phyloP scores from a whole-genome alignment of 1,284 basidiomycete genomes.

The Paramarasmius palmivorus region DNA sequence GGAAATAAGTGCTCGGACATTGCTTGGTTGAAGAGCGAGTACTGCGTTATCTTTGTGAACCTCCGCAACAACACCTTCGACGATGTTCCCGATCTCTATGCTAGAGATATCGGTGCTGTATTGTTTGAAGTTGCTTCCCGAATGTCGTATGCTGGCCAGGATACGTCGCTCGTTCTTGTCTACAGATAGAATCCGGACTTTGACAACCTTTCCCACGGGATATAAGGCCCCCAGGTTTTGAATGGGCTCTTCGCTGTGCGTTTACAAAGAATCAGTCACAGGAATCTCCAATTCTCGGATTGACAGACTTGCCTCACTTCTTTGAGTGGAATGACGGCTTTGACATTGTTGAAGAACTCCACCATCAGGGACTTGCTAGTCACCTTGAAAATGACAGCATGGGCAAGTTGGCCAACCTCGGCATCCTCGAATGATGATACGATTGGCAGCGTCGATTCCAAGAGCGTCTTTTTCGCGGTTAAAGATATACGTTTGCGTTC shows the following conservation, averaged over 20 bases:
- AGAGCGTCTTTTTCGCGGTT: slow-evolving; percentile 90
- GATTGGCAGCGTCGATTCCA: slow-evolving; percentile 80
- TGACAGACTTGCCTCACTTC: slow-evolving; percentile 71
- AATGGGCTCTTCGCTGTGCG: slow-evolving; percentile 60
- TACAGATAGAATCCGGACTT: slow-evolving; percentile 82
- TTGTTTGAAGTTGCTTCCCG: slow-evolving; percentile 54
- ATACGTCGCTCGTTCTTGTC: slow-evolving; percentile 68
- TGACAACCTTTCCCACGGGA: slow-evolving; percentile 81
- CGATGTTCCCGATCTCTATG: slow-evolving; percentile 76
- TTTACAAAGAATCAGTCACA: slow-evolving; percentile 8
- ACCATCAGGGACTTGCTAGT: slow-evolving; percentile 80
- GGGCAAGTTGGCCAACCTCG: slow-evolving; percentile 71
- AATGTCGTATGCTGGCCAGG: slow-evolving; percentile 87
- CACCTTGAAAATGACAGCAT: slow-evolving; percentile 84
- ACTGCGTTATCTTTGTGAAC: slow-evolving; percentile 86
- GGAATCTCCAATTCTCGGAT: no score
- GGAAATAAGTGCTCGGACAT: slow-evolving; percentile 82
- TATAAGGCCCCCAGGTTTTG: slow-evolving; percentile 71
- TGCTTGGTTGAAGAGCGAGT: slow-evolving; percentile 69
- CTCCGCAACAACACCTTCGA: slow-evolving; percentile 71
- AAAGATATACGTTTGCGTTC: slow-evolving; percentile 82
- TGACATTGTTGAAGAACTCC: slow-evolving; percentile 90
- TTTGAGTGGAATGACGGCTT: slow-evolving; percentile 78
- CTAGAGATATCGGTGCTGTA: slow-evolving; percentile 62
- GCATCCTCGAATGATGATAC: slow-evolving; percentile 71